Evolutionary conservation across 1,284 basidiomycete species (phyloP), one percentile per base, ranked within the genome.

Genomic region (Cutaneotrichosporon curvatum): DNA sequence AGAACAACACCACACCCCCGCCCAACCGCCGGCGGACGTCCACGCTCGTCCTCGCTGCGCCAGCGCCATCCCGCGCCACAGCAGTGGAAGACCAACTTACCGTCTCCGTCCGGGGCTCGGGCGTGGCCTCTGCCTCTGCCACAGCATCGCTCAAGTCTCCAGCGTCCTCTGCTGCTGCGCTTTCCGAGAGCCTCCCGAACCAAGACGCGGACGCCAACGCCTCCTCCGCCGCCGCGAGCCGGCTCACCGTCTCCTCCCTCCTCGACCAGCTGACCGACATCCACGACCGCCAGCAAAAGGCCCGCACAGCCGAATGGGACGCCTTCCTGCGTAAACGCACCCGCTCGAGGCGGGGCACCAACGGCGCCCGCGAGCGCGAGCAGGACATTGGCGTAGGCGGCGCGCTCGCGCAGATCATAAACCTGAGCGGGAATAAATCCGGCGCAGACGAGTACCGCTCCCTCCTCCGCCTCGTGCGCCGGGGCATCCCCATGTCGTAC

Each of bases 401-500:
- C 4, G 53, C 53, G 1, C 41, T 54, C 19, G 45, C 48, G 8
- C 43, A 47, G 19, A 37, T 51, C 37, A 37, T 47, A 41, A 22
- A 39, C 4, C 37, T 51, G 10, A 36, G 33, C 52, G 80, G 79
- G 6, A 75, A 81, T 12, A 86, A 82, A 62, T 74, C 76, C 30
- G 73, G 70, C n/a, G 73, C 73, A 48, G 85, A 87, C 48, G 87
- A 91, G 61, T 79, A 84, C 67, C 79, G 76, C 46, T 84, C 85
- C 57, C 87, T 97, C 56, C 81, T 84, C 48, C 73, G 80, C 43
- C 75, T 98, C 3, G 81, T 94, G 20, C 75, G 87, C 42, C 79
- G 75, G 39, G 95, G 95, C 0, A 85, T 97, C 19, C 94, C 94
- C 8, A 77, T 97, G 21, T 80, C 79, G 31, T 92, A 94, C 63